Conservation (phyloP, 1,139 yeast species). For the Yamadazyma epiphylla region DNA sequence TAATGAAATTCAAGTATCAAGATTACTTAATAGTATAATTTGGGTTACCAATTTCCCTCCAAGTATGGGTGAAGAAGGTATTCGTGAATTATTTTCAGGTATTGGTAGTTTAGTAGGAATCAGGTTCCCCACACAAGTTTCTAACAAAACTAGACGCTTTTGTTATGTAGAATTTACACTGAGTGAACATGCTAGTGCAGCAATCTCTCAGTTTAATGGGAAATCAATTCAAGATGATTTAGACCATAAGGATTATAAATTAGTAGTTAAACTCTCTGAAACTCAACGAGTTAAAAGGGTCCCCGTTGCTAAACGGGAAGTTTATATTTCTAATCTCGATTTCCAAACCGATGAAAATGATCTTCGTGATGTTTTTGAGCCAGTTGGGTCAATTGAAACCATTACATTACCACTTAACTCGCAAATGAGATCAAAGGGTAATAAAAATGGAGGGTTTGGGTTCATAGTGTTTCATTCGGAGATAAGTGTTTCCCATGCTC, state of each 20-base stretch:
- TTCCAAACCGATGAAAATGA: conserved; percentile 37
- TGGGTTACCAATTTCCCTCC: conserved; percentile 79
- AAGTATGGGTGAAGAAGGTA: conserved; percentile 33
- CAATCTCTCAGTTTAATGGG: conserved; percentile 44
- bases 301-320: conserved; percentile 17
- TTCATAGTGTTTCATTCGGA: conserved; percentile 43
- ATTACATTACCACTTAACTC: conserved; percentile 46
- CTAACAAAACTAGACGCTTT: conserved; percentile 59
- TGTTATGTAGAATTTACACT: conserved; percentile 65
- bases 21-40: conserved; percentile 45
- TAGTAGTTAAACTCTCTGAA: conserved; percentile 15
- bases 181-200: conserved; percentile 44
- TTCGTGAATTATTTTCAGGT: conserved; percentile 40
- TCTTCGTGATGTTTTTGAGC: conserved; percentile 22
- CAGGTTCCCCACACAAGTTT: conserved; percentile 65
- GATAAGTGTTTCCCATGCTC: conserved; percentile 39
- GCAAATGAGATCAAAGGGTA: conserved; percentile 22
- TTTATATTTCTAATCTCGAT: conserved; percentile 71
- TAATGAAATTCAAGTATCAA: conserved; percentile 40
- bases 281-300: conserved; percentile 5
- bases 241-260: conserved; percentile 16
- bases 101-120: conserved; percentile 50
- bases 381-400: conserved; percentile 41
- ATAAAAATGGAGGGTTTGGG: conserved; percentile 51
- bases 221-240: conserved; percentile 19